phyloP scores from a whole-genome alignment of 352 stramenopile species.

The Aphanomyces invadans region DNA sequence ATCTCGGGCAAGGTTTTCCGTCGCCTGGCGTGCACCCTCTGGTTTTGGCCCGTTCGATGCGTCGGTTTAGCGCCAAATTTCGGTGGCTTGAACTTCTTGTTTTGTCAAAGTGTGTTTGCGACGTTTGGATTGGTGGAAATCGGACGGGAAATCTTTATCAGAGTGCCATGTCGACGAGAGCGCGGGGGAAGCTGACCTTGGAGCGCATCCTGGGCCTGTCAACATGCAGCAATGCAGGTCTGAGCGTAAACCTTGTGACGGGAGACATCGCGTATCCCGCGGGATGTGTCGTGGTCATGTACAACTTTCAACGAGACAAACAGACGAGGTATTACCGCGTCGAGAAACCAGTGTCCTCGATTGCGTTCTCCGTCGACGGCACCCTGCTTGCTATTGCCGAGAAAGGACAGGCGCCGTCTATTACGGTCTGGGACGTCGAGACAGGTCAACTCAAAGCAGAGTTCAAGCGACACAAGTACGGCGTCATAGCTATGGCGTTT shows the following conservation, averaged over 20 bases:
- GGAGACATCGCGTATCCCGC: slow-evolving; percentile 81
- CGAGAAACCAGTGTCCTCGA: slow-evolving; percentile 70
- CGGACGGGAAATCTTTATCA: background rate
- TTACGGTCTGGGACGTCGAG: slow-evolving; percentile 80
- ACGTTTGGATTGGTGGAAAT: slow-evolving; percentile 1
- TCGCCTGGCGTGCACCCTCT: no score
- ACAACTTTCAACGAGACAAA: slow-evolving; percentile 78
- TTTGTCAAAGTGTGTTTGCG: background rate
- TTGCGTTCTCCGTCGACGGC: slow-evolving; percentile 77
- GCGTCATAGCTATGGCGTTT: slow-evolving; percentile 74
- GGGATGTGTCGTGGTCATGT: slow-evolving; percentile 86
- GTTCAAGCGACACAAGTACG: slow-evolving; percentile 74
- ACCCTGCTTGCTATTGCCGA: slow-evolving; percentile 84
- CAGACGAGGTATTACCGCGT: slow-evolving; percentile 85
- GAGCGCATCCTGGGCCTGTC: slow-evolving; percentile 77
- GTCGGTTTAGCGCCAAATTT: no score
- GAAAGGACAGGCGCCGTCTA: slow-evolving; percentile 70
- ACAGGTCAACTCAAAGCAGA: slow-evolving; percentile 74
- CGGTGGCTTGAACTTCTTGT: no score
- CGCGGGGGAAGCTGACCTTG: slow-evolving; percentile 40
- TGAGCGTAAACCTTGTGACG: slow-evolving; percentile 65
- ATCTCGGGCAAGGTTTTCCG: no score
- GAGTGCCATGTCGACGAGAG: background rate
- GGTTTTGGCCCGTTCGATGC: no score
- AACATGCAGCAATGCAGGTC: slow-evolving; percentile 59